Evolutionary conservation across 1,284 basidiomycete species (phyloP), one percentile per base, ranked within the genome.

Genomic region (Ceratobasidium sp.): DNA sequence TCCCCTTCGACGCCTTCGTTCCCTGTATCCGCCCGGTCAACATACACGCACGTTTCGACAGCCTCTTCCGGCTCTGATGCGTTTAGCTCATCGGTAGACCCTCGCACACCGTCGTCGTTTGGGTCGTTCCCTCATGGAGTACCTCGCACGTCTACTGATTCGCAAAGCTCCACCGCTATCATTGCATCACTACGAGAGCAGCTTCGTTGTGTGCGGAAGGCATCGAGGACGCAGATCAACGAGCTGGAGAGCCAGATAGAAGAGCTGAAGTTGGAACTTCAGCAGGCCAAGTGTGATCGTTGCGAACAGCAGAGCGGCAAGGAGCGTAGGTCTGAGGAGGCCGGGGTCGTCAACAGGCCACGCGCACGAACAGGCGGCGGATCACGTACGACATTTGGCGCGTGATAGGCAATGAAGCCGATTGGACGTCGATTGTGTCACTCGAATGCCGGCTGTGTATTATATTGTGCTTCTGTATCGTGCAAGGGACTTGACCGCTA

Each of bases 291-390:
- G 58, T 69, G 61, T 58, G 66, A 70, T n/a, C 38, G 41, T 8
- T 70, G 67, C 41, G 52, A 52, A 72, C 62, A 52, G 44, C 66
- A 44, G 41, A 55, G 38, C 30, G 16, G 49, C 30, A 41, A 59
- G n/a, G 55, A 49, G 26, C 16, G 55, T 46, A 49, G 46, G 41
- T 52, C 23, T 54, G n/a, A 16, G 23, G 73, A 61, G 23, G 23
- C 26, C 46, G 66, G 69, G 11, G 44, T 74, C 16, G 69, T 72
- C 18, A 72, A 72, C 54, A 35, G 73, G 26, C 69, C 69, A n/a
- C 67, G 73, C 18, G 73, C 73, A 47, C 69, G 47, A 30, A 74
- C 73, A 5, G 73, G 73, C n/a, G 38, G 55, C 23, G 69, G 73
- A 26, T 64, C 52, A 5, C 66, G 66, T 50, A 46, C 52, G 14